A percentile compares a stretch with the other conserved stretches of the same genome.
Evolutionary conservation across 2,329 filamentous ascomycete genomes (phyloP).

Genomic region (Hysterium pulicare): DNA sequence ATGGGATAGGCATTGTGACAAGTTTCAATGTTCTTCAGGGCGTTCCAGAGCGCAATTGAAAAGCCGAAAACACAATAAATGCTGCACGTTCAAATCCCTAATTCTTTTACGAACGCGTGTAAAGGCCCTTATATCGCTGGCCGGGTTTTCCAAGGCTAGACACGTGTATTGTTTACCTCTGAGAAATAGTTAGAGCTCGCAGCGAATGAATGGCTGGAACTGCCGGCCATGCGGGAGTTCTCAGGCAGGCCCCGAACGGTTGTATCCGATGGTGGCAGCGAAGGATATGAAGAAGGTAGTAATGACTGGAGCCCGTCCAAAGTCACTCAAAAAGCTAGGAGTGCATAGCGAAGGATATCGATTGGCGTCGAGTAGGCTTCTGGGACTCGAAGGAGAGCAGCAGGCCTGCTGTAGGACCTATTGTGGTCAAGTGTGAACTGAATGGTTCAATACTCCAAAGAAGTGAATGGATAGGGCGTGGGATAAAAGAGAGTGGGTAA

Average conservation of each 20-base stretch:
- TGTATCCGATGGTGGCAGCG: constrained; percentile 11
- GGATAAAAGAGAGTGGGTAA: constrained; percentile 29
- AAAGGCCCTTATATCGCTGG: constrained; percentile 26
- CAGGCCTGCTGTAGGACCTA: constrained; percentile 5
- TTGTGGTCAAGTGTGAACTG: constrained; percentile 6
- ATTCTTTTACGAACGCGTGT: background rate
- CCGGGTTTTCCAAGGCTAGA: constrained; percentile 12
- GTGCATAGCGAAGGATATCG: constrained; percentile 26
- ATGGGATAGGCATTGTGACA: constrained; percentile 29
- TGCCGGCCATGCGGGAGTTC: constrained; percentile 23
- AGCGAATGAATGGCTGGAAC: constrained; percentile 21
- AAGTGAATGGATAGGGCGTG: constrained; percentile 9
- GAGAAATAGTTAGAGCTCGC: constrained; percentile 11
- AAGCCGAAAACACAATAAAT: too few relatives aligned
- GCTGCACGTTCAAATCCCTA: too few relatives aligned
- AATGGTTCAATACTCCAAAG: constrained; percentile 1
- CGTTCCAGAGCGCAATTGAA: too few relatives aligned
- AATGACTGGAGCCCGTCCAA: constrained; percentile 33
- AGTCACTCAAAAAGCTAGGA: constrained; percentile 19
- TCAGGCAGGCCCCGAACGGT: constrained; percentile 5
- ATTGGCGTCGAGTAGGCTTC: constrained; percentile 7
- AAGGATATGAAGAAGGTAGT: constrained; percentile 12
- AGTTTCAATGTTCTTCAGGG: constrained; percentile 1
- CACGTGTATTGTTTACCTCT: constrained; percentile 21
- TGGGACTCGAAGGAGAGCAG: constrained; percentile 14